These are phyloP conservation scores for Stemphylium lycopersici DNA, from an alignment of 2,329 filamentous ascomycete genomes.

Conservation along the genomic window DNA sequence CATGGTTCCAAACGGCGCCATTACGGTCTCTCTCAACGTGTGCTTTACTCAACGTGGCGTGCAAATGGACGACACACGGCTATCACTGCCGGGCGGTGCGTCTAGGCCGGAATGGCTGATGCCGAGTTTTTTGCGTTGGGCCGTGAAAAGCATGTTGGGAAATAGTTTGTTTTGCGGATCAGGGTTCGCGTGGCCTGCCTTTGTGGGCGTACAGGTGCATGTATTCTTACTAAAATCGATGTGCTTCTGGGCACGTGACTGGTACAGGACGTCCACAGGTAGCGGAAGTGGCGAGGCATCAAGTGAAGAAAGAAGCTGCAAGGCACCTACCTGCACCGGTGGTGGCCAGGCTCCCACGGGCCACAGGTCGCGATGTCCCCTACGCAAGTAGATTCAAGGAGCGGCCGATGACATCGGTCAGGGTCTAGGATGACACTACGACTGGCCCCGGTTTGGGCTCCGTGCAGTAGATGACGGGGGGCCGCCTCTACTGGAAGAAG, in stretches of 20 bases:
- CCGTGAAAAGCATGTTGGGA: not conserved
- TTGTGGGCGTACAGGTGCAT: not conserved
- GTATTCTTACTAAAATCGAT: not conserved
- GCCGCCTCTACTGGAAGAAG: not conserved
- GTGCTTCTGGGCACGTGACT: not conserved
- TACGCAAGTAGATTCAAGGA: conserved; percentile 7
- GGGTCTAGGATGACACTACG: conserved; percentile 1
- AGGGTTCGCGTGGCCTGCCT: not conserved
- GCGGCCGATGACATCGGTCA: conserved; percentile 6
- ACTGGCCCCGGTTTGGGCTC: not conserved
- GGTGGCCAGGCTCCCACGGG: not conserved
- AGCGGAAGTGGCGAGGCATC: too few species aligned
- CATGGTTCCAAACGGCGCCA: conserved; percentile 1
- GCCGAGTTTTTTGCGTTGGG: not conserved
- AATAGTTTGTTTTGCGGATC: not conserved
- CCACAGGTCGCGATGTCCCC: conserved; percentile 3
- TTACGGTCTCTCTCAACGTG: not conserved
- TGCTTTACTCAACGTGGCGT: not conserved
- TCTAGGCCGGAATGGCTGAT: not conserved
- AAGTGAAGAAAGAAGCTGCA: not conserved
- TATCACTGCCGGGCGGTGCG: conserved; percentile 2
- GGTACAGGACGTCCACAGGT: too few species aligned
- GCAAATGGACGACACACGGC: not conserved
- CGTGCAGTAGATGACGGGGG: not conserved
- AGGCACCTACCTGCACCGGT: conserved; percentile 6